Evolutionary conservation across 257 asterid species (phyloP), one percentile per base, ranked within the genome.

Genomic region (Fraxinus pennsylvanica): DNA sequence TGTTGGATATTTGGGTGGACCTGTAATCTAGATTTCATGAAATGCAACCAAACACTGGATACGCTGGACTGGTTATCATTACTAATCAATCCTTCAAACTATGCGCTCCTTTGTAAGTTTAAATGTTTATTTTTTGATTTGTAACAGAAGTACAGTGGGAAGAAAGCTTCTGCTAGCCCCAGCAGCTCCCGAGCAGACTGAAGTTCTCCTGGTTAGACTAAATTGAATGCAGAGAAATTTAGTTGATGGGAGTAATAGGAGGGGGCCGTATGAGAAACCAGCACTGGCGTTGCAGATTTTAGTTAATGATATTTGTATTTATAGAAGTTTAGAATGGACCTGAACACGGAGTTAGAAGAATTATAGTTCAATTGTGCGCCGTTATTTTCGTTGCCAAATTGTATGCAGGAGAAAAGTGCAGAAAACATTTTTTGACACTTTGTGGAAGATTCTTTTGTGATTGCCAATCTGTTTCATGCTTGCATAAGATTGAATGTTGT

Each of bases 131-230:
- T 80, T 77, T 30, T 77, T 78, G 65, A 73, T 59, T 79, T 67
- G 19, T 75, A 76, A 84, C 97, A 93, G 98, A 93, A 87, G 78
- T 93, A 93, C 86, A 77, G 84, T 7, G 89, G 92, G 77, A 93
- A 91, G 79, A 90, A 43, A 71, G 90, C 91, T 73, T 81, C 91
- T 78, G 71, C 89, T 79, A 82, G 90, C 41, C 85, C 88, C 78
- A 87, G 88, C 82, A 85, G 90, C 79, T 85, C 93, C 17, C 80
- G 97, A 67, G 86, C 81, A 5, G 97, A 93, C 88, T 93, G 90
- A 91, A 83, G 66, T 63, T 74, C 52, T 22, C 54, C 39, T 30
- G 75, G 72, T 78, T 75, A 54, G 72, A 75, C 35, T 17, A 27
- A 38, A 59, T 74, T 50, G 82, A 75, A 66, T 71, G 36, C 10